A percentile compares a stretch with the other conserved stretches of the same genome.
These are phyloP conservation scores for Xylariaceae sp. DNA, from an alignment of 2,329 filamentous ascomycete genomes.

Conservation along the genomic window DNA sequence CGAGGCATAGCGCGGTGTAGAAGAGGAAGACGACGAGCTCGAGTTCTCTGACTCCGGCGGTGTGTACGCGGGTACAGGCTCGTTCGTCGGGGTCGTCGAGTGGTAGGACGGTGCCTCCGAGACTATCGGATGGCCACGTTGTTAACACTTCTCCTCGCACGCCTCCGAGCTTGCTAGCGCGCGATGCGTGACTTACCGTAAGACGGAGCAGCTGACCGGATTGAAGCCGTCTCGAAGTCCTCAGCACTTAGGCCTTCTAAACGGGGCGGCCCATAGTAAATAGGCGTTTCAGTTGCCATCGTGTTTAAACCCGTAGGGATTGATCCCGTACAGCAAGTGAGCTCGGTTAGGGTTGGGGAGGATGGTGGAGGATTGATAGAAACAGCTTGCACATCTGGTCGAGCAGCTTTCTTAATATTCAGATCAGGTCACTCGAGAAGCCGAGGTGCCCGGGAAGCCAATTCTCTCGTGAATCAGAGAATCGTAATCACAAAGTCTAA, in stretches of 20 bases:
- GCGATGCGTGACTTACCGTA: slow-evolving; percentile 54
- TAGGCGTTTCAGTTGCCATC: slow-evolving; percentile 34
- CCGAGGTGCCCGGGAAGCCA: slow-evolving; percentile 1
- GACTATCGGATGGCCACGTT: slow-evolving; percentile 41
- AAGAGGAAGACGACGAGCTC: slow-evolving; percentile 9
- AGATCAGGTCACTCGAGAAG: slow-evolving; percentile 8
- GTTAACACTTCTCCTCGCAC: slow-evolving; percentile 21
- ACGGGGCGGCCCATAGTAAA: slow-evolving; percentile 28
- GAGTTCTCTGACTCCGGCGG: slow-evolving; percentile 35
- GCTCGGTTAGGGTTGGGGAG: slow-evolving; percentile 14
- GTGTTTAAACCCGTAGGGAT: slow-evolving; percentile 7
- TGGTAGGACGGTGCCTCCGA: slow-evolving; percentile 69
- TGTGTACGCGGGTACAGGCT: slow-evolving; percentile 56
- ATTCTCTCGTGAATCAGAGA: slow-evolving; percentile 11
- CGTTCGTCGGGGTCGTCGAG: slow-evolving; percentile 52
- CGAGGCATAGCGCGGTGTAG: slow-evolving; percentile 29
- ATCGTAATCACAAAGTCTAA: slow-evolving; percentile 18
- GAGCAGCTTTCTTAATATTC: slow-evolving; percentile 17
- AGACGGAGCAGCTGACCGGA: slow-evolving; percentile 69
- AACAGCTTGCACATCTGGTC: slow-evolving; percentile 26
- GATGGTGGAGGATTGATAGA: slow-evolving; percentile 17
- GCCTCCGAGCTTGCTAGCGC: neutral
- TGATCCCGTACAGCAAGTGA: slow-evolving; percentile 9
- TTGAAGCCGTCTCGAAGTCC: slow-evolving; percentile 69
- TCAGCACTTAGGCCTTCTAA: slow-evolving; percentile 43